phyloP scores from a whole-genome alignment of 495 filamentous ascomycete genomes.

The Daldinia caldariorum region DNA sequence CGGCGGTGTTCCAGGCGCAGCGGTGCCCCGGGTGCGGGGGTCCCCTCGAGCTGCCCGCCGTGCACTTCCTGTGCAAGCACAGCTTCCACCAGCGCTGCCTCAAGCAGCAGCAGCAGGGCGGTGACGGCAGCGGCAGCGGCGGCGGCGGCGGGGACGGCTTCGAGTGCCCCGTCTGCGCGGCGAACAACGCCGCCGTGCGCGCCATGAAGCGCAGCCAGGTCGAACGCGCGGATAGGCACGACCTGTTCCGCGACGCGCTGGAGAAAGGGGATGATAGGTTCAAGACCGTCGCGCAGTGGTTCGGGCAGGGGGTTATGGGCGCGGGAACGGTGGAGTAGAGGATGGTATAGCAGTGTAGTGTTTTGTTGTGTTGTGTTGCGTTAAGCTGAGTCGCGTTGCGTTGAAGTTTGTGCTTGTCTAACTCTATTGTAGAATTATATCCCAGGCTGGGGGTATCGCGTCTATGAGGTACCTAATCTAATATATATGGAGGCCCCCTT shows the following conservation, averaged over 20 bases:
- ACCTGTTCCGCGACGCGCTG: conserved; percentile 85
- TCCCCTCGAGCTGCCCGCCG: conserved; percentile 81
- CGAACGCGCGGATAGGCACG: conserved; percentile 88
- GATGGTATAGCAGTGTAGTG: background rate
- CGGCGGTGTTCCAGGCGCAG: conserved; percentile 87
- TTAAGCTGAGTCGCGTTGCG: too few species aligned
- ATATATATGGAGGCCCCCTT: background rate
- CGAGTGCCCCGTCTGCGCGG: conserved; percentile 86
- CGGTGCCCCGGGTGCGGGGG: conserved; percentile 82
- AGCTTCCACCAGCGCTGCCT: conserved; percentile 92
- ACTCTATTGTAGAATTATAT: background rate
- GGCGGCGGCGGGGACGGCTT: conserved; percentile 62
- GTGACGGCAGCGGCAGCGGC: conserved; percentile 57
- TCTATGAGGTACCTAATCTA: background rate
- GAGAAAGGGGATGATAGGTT: conserved; percentile 84
- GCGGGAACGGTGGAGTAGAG: conserved; percentile 52
- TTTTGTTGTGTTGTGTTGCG: too few species aligned
- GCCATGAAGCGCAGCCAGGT: conserved; percentile 87
- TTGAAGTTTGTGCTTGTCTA: conserved; percentile 1
- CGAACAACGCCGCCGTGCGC: conserved; percentile 83
- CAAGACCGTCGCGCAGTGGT: conserved; percentile 90
- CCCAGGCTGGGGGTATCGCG: background rate
- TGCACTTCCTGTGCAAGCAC: conserved; percentile 97
- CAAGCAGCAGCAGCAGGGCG: conserved; percentile 50
- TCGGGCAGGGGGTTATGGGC: conserved; percentile 90